phyloP scores from a whole-genome alignment of 2,329 filamentous ascomycete genomes.

The Didymosphaeria variabile region DNA sequence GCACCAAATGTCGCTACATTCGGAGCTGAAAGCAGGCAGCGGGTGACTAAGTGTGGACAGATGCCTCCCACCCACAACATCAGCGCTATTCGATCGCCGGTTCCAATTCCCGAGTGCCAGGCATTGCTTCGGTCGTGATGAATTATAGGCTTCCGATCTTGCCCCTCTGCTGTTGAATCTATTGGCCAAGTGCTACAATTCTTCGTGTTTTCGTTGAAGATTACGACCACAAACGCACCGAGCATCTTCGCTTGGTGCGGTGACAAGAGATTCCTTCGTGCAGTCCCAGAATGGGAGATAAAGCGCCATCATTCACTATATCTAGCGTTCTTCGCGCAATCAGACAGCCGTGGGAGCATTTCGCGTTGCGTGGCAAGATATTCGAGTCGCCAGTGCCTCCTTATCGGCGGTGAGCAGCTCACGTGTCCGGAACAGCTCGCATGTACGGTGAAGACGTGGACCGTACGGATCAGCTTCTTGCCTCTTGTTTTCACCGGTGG shows the following conservation, averaged over 20 bases:
- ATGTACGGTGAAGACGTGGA: constrained; percentile 4
- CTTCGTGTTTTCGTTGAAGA: neutral
- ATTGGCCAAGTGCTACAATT: neutral
- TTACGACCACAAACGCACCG: neutral
- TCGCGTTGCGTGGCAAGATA: neutral
- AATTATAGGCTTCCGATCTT: neutral
- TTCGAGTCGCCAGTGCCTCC: neutral
- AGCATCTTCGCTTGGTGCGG: neutral
- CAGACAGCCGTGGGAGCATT: neutral
- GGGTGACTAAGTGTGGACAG: constrained; percentile 2
- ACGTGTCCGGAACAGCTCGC: neutral
- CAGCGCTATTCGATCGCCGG: constrained; percentile 2
- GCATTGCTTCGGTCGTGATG: neutral
- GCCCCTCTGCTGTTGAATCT: neutral
- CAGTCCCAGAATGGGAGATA: neutral
- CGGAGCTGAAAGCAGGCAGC: constrained; percentile 7
- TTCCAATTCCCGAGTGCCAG: neutral
- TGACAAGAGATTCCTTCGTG: neutral
- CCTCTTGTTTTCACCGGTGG: neutral
- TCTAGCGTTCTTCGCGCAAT: neutral
- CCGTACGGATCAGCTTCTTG: constrained; percentile 6
- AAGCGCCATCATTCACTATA: neutral
- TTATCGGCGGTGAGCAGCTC: constrained; percentile 8
- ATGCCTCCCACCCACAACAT: constrained; percentile 16
- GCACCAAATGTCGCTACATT: neutral